phyloP scores from a whole-genome alignment of 768 basidiomycete species.

The Chalciporus chontae region DNA sequence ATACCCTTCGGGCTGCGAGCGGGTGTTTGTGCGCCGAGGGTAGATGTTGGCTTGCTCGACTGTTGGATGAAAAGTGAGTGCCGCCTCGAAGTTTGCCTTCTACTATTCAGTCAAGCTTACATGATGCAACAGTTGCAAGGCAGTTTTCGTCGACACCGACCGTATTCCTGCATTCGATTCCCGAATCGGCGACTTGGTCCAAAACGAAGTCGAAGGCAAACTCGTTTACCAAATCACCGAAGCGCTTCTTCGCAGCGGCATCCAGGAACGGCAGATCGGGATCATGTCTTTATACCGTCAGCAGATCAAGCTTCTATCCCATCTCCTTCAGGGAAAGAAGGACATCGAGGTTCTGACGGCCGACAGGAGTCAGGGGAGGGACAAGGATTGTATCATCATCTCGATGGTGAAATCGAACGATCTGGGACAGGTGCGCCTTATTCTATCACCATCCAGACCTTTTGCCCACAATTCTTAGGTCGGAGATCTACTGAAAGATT shows the following conservation, averaged over 20 bases:
- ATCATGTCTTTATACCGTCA: slow-evolving; percentile 92
- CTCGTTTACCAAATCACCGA: slow-evolving; percentile 66
- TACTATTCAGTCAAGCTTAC: neutral
- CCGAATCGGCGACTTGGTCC: slow-evolving; percentile 81
- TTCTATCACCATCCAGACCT: too few species aligned
- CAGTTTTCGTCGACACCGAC: slow-evolving; percentile 95
- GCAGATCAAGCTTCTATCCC: slow-evolving; percentile 84
- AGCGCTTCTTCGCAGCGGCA: slow-evolving; percentile 60
- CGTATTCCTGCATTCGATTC: slow-evolving; percentile 73
- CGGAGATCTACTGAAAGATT: slow-evolving; percentile 92
- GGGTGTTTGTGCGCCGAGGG: slow-evolving; percentile 30
- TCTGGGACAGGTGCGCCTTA: slow-evolving; percentile 57
- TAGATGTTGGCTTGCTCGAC: slow-evolving; percentile 67
- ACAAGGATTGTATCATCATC: slow-evolving; percentile 93
- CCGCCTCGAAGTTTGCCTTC: neutral
- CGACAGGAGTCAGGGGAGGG: slow-evolving; percentile 90
- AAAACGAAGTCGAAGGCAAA: slow-evolving; percentile 80
- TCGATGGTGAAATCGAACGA: slow-evolving; percentile 91
- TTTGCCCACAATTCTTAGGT: slow-evolving; percentile 44
- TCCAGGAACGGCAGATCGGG: slow-evolving; percentile 70
- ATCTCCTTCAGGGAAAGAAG: slow-evolving; percentile 52
- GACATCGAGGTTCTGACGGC: slow-evolving; percentile 86
- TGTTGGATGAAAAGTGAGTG: slow-evolving; percentile 62
- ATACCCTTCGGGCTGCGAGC: slow-evolving; percentile 38
- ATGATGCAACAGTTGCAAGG: slow-evolving; percentile 58